Percentiles rank a stretch among this genome's conserved stretches.
Evolutionary conservation across 2,329 filamentous ascomycete species (phyloP).

Genomic region (Colletotrichum truncatum): DNA sequence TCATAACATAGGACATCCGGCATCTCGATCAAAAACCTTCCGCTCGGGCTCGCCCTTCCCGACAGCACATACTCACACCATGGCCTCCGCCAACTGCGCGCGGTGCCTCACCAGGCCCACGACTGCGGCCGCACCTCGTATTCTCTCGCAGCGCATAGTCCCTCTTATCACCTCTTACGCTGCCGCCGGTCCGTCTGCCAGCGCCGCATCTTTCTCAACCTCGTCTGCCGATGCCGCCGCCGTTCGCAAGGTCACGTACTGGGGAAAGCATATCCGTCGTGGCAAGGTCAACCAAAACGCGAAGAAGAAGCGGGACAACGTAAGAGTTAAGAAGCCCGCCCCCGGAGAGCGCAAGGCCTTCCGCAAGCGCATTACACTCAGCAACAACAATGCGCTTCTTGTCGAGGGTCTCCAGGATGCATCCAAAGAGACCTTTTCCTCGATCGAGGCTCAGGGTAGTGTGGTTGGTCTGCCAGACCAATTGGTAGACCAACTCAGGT

Average conservation of each 20-base stretch:
- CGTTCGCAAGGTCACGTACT: constrained; percentile 17
- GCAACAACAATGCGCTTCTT: constrained; percentile 90
- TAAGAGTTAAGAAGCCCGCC: constrained; percentile 64
- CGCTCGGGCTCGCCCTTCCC: constrained; percentile 28
- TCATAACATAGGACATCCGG: background rate
- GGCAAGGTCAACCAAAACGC: constrained; percentile 32
- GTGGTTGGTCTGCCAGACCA: constrained; percentile 75
- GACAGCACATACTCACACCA: constrained; percentile 31
- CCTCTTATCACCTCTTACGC: constrained; percentile 38
- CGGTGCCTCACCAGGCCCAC: constrained; percentile 51
- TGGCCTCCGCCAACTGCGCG: constrained; percentile 51
- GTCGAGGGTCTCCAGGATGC: constrained; percentile 75
- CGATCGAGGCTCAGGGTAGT: constrained; percentile 66
- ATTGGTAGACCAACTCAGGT: constrained; percentile 81
- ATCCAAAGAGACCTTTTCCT: constrained; percentile 61
- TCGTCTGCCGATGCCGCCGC: constrained; percentile 39
- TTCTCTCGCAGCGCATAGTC: constrained; percentile 43
- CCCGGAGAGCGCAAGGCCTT: constrained; percentile 87
- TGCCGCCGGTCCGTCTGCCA: constrained; percentile 39
- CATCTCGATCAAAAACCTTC: constrained; percentile 20
- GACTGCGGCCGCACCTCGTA: constrained; percentile 32
- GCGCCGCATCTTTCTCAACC: constrained; percentile 53
- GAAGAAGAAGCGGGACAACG: constrained; percentile 58
- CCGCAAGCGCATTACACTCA: constrained; percentile 89
- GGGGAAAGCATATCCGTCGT: constrained; percentile 32